Conservation (phyloP, 2,329 filamentous ascomycete genomes). For the Orbilia oligospora region DNA sequence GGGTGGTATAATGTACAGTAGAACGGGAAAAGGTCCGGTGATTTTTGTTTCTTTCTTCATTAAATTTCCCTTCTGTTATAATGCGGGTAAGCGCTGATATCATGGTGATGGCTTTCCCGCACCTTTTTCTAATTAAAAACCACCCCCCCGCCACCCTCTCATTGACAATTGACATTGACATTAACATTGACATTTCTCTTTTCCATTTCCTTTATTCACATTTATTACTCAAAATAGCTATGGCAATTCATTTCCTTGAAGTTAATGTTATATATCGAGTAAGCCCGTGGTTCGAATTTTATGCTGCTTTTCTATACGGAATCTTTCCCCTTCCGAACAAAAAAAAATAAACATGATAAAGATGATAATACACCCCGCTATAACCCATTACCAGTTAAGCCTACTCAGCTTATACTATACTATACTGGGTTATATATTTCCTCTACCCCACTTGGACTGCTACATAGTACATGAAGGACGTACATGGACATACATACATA, state of each 20-base stretch:
- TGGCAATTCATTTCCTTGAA: neutral
- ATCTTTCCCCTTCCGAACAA: neutral
- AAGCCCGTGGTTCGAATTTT: too few species aligned
- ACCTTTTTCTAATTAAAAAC: neutral
- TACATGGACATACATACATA: neutral
- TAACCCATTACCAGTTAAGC: slow-evolving; percentile 3
- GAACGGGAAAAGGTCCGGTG: slow-evolving; percentile 17
- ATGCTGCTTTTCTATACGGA: slow-evolving; percentile 14
- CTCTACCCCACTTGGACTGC: neutral
- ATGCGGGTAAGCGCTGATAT: neutral
- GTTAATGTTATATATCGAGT: too few species aligned
- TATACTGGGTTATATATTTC: neutral
- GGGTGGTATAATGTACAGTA: slow-evolving; percentile 12
- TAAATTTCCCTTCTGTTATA: too few species aligned
- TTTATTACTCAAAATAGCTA: neutral
- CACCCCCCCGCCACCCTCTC: neutral
- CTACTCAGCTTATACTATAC: neutral
- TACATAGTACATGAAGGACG: neutral
- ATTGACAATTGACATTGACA: slow-evolving; percentile 5
- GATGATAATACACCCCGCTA: neutral
- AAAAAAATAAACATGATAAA: neutral
- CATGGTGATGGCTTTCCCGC: neutral
- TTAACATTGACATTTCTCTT: neutral
- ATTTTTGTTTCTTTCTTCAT: slow-evolving; percentile 10
- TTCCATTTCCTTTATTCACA: neutral